These are phyloP conservation scores for Apiotrichum siamense DNA, from an alignment of 1,284 basidiomycete genomes.

Conservation along the genomic window DNA sequence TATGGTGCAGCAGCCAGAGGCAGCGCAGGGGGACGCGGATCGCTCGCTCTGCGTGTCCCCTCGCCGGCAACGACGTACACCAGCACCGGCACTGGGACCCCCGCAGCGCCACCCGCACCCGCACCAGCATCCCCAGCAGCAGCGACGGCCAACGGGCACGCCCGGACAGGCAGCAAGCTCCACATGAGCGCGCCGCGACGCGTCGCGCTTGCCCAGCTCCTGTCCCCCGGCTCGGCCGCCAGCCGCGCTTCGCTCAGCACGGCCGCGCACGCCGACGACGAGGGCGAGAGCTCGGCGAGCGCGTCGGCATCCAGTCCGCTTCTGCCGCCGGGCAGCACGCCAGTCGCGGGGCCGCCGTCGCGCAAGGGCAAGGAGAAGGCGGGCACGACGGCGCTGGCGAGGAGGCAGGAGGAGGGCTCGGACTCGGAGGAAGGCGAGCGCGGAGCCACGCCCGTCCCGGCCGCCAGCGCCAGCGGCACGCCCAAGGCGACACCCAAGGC, in stretches of 20 bases:
- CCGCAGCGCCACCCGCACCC: no score
- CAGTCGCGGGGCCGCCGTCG: slow-evolving; percentile 6
- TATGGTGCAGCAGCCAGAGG: no score
- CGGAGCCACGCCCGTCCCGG: no score
- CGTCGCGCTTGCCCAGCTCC: not conserved
- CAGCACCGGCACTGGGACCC: no score
- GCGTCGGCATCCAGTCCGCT: not conserved
- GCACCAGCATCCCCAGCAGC: not conserved
- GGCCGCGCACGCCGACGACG: not conserved
- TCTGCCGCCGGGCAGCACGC: not conserved
- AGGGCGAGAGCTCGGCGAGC: not conserved
- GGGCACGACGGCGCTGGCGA: not conserved
- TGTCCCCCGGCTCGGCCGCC: not conserved
- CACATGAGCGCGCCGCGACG: not conserved
- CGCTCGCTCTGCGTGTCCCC: no score
- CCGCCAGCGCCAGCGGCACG: slow-evolving; percentile 1
- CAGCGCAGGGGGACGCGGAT: no score
- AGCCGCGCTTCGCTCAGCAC: not conserved
- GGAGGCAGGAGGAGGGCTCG: not conserved
- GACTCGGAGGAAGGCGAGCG: no score
- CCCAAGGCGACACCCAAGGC: not conserved
- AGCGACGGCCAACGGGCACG: no score
- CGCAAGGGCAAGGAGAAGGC: slow-evolving; percentile 11
- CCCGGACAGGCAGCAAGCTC: not conserved
- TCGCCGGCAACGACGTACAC: no score